phyloP scores from a whole-genome alignment of 352 stramenopile genomes.

The Globisporangium barbulae region DNA sequence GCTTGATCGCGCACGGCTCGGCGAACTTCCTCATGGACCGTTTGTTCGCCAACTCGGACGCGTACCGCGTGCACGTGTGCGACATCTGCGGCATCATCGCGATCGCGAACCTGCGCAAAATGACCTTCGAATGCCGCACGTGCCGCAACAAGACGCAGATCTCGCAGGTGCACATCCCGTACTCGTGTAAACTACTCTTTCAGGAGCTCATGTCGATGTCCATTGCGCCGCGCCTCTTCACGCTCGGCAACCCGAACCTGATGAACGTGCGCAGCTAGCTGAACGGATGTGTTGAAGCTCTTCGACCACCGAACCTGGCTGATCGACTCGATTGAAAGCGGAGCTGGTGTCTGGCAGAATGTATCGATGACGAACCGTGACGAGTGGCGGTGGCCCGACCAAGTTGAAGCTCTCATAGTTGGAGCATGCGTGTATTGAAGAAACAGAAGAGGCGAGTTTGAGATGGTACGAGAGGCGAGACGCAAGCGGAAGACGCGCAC shows the following conservation, averaged over 20 bases:
- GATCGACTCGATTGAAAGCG: neutral
- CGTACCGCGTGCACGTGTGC: conserved; percentile 99
- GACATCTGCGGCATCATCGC: conserved; percentile 98
- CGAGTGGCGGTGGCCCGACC: neutral
- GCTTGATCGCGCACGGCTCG: conserved; percentile 98
- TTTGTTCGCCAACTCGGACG: conserved; percentile 99
- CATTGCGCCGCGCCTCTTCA: conserved; percentile 98
- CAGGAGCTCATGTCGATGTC: conserved; percentile 99
- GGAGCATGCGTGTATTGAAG: neutral
- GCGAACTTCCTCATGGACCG: conserved; percentile 99
- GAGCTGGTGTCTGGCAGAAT: neutral
- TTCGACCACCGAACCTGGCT: neutral
- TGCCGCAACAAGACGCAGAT: conserved; percentile 95
- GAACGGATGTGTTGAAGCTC: neutral
- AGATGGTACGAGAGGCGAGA: too few relatives aligned
- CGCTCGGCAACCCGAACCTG: conserved; percentile 78
- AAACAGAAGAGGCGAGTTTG: neutral
- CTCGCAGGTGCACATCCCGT: conserved; percentile 97
- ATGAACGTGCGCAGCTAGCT: conserved; percentile 36
- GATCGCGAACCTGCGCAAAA: conserved; percentile 98
- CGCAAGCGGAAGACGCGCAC: too few relatives aligned
- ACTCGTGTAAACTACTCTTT: conserved; percentile 99
- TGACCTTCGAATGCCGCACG: conserved; percentile 97
- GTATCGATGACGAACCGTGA: neutral
- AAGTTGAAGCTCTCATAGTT: too few relatives aligned